phyloP scores from a whole-genome alignment of 345 rosid genomes.

The Punica granatum region DNA sequence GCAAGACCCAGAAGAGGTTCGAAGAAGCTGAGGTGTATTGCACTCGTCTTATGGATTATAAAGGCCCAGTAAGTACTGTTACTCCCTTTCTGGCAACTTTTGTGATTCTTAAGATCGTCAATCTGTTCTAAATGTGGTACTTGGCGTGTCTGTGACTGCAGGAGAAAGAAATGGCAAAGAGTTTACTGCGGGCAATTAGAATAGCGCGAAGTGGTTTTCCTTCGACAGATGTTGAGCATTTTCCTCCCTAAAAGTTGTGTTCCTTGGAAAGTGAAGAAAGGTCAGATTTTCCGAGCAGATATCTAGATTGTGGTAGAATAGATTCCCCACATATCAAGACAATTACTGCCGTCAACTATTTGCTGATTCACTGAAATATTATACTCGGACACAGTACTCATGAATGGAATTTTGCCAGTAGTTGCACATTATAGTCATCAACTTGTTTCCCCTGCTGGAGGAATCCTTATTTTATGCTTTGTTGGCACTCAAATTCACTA shows the following conservation, averaged over 20 bases:
- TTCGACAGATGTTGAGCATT: slow-evolving; percentile 66
- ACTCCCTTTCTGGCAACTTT: background rate
- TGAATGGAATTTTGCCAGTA: too few relatives aligned
- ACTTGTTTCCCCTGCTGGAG: too few relatives aligned
- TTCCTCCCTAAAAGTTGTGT: slow-evolving; percentile 39
- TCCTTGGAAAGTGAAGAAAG: background rate
- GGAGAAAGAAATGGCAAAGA: slow-evolving; percentile 93
- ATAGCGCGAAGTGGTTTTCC: slow-evolving; percentile 50
- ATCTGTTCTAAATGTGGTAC: background rate
- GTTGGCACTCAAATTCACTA: too few relatives aligned
- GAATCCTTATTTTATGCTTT: too few relatives aligned
- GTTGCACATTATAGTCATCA: too few relatives aligned
- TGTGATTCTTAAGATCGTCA: background rate
- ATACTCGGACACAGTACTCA: too few relatives aligned
- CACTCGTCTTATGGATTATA: slow-evolving; percentile 86
- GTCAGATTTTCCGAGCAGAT: background rate
- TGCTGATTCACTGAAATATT: too few relatives aligned
- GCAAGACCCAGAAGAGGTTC: slow-evolving; percentile 53
- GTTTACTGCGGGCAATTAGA: slow-evolving; percentile 68
- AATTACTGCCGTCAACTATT: too few relatives aligned
- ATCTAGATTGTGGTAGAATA: background rate
- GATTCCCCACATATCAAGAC: too few relatives aligned
- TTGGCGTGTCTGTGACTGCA: slow-evolving; percentile 24
- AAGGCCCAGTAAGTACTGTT: slow-evolving; percentile 69
- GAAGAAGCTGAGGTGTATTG: slow-evolving; percentile 96